Base-by-base conservation (phyloP, 768 basidiomycete genomes). In the Rhizopogon salebrosus region DNA sequence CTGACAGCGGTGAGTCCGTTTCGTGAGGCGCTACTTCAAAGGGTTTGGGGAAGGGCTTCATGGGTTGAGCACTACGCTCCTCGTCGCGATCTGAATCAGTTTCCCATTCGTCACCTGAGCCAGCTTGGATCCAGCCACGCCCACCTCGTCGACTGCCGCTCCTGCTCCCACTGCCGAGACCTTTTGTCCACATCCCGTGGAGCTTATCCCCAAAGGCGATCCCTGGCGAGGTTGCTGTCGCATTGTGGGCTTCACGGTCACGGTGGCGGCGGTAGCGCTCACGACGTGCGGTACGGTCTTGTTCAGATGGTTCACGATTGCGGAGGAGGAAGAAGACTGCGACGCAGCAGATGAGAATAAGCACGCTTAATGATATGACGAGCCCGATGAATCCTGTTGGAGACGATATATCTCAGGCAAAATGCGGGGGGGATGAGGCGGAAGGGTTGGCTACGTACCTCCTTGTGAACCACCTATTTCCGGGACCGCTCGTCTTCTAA, bases 321-420 rank as follows among this genome's bases (percentile, higher is more conserved):
- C 78, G 76, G 16, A 87, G 69, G 34, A 89, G 77, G 58, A 78
- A 75, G 63, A 78, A 76, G 36, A 84, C 77, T 34, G 75, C 83
- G 14, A 70, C 65, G 62, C 76, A 80, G 45, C 78, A 76, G 27
- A 72, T 60, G 53, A 84, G 57, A 63, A 87, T 78, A 50, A 88
- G 68, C 52, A 78, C 56, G 52, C 72, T 70, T 38, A 89, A 74
- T 41, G 71, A 64, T 35, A 85, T 77, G 37, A 88, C 72, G 36
- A 88, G 67, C 3, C 69, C 80, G 57, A 87, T 77, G 69, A 88
- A 89, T 10, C 76, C 85, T 78, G 56, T 49, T 45, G 51, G 55
- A 36, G 57, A 23, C 37, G 26, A 49, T 52, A 36, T 52, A 16
- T 16, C 27, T 20, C 16, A 14, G 35, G 27, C 7, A 23, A 38